phyloP scores from a whole-genome alignment of 495 filamentous ascomycete species.

The Penicillium bovifimosum region DNA sequence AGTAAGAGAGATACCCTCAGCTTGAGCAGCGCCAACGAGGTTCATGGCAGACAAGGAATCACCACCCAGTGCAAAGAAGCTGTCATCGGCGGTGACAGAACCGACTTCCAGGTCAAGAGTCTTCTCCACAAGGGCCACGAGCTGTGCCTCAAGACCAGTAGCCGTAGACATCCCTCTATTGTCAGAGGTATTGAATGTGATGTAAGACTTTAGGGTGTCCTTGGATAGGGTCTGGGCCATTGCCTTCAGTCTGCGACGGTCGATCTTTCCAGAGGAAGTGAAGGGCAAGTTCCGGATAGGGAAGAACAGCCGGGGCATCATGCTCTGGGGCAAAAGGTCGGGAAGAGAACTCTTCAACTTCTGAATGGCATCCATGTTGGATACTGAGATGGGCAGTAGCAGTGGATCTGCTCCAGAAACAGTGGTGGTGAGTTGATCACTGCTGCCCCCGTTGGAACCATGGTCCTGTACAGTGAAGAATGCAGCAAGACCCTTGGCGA shows the following conservation, averaged over 20 bases:
- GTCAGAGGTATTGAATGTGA: slow-evolving; percentile 27
- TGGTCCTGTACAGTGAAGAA: slow-evolving; percentile 36
- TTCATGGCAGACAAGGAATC: slow-evolving; percentile 55
- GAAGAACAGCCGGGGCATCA: slow-evolving; percentile 60
- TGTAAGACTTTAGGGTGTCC: slow-evolving; percentile 36
- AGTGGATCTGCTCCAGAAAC: slow-evolving; percentile 24
- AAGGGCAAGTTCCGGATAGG: slow-evolving; percentile 52
- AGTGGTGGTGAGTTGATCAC: slow-evolving; percentile 13
- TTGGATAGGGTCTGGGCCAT: slow-evolving; percentile 37
- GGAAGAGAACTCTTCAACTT: slow-evolving; percentile 31
- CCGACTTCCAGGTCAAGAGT: slow-evolving; percentile 31
- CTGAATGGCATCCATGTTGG: slow-evolving; percentile 27
- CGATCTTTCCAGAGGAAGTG: slow-evolving; percentile 54
- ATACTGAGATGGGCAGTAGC: slow-evolving; percentile 31
- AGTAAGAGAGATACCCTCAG: slow-evolving; percentile 40
- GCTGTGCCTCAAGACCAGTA: slow-evolving; percentile 27
- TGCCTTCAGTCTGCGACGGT: slow-evolving; percentile 50
- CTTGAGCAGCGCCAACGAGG: slow-evolving; percentile 44
- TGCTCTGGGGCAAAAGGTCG: slow-evolving; percentile 44
- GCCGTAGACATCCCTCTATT: slow-evolving; percentile 20
- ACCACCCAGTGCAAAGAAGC: slow-evolving; percentile 51
- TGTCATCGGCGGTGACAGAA: slow-evolving; percentile 41
- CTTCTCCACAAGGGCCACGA: slow-evolving; percentile 35
- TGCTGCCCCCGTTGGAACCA: slow-evolving; percentile 17
- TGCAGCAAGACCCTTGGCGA: slow-evolving; percentile 36